phyloP scores from a whole-genome alignment of 129 eudicot genomes.

The Flaveria sonorensis region DNA sequence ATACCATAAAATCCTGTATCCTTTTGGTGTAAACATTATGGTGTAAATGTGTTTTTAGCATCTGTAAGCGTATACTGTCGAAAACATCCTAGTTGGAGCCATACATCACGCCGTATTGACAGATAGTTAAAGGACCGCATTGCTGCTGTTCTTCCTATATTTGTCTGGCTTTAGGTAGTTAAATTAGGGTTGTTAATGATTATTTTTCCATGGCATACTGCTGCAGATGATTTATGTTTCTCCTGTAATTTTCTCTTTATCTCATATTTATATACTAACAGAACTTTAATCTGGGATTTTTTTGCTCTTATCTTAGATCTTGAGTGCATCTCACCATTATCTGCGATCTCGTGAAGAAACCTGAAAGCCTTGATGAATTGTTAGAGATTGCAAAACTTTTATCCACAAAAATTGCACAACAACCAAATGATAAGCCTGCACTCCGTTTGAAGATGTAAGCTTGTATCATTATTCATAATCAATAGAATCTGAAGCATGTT shows the following conservation, averaged over 20 bases:
- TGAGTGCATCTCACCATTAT: constrained; percentile 84
- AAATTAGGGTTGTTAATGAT: background rate
- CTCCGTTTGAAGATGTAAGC: constrained; percentile 84
- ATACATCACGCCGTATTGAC: background rate
- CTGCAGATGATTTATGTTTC: background rate
- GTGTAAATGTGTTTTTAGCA: background rate
- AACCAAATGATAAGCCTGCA: constrained; percentile 79
- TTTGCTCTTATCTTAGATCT: constrained; percentile 48
- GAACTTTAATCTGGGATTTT: background rate
- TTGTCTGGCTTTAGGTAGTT: constrained; percentile 3
- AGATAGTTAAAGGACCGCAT: background rate
- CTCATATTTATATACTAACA: background rate
- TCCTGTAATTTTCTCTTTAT: background rate
- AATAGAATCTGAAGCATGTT: background rate
- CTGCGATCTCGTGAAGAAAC: constrained; percentile 79
- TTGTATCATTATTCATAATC: constrained; percentile 27
- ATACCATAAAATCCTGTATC: background rate
- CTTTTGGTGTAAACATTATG: background rate
- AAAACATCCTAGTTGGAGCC: constrained; percentile 1
- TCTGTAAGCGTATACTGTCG: background rate
- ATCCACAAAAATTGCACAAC: constrained; percentile 65
- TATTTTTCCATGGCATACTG: background rate
- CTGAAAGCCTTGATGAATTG: constrained; percentile 74
- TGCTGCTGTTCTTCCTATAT: background rate
- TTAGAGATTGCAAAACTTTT: constrained; percentile 83